Evolutionary conservation across 73 alveolate genomes (phyloP).

Genomic region (Paramecium pentaurelia): DNA sequence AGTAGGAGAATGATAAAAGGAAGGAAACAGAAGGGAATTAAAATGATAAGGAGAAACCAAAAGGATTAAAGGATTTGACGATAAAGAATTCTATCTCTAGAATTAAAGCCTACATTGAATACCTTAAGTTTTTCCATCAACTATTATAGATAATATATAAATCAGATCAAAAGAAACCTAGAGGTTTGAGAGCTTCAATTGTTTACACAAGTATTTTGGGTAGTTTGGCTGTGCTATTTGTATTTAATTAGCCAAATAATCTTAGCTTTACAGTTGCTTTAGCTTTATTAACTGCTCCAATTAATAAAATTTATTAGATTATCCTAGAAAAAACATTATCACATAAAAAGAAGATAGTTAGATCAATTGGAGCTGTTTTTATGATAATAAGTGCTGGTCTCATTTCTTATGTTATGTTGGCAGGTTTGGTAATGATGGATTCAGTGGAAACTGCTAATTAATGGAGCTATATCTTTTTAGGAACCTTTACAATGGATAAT

Average conservation of each 20-base stretch:
- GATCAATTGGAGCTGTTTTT: not conserved
- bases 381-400: not conserved
- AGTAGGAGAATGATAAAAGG: not conserved
- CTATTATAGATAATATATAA: not conserved
- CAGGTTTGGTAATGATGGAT: not conserved
- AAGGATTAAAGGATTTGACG: not conserved
- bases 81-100: not conserved
- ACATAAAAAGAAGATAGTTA: not conserved
- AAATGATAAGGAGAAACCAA: not conserved
- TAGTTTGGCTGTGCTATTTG: not conserved
- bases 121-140: not conserved
- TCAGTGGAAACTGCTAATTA: not conserved
- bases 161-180: not conserved
- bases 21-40: not conserved
- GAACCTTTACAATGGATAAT: not conserved
- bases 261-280: not conserved
- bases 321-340: not conserved
- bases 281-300: slow-evolving; percentile 31
- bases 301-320: not conserved
- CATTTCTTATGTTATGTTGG: slow-evolving; percentile 6
- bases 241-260: not conserved
- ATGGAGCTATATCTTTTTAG: not conserved
- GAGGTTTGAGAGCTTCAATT: not conserved
- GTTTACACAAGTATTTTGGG: slow-evolving; percentile 11
- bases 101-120: not conserved